Evolutionary conservation across 78 protist genomes (phyloP).

Genomic region (Protostelium mycophagum): DNA sequence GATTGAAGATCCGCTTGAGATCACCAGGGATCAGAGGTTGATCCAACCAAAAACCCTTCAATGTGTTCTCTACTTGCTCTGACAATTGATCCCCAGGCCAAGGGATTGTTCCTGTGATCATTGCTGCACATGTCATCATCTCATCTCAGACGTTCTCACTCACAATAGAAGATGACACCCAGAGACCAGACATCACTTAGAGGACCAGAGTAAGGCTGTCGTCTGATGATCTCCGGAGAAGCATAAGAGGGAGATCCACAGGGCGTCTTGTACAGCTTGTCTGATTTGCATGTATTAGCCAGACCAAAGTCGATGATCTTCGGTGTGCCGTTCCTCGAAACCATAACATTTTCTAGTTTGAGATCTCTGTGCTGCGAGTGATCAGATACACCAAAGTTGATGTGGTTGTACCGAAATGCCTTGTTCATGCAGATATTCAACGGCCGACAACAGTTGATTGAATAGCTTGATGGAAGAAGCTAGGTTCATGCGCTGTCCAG

Average conservation of each 20-base stretch:
- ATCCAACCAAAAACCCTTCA: background rate
- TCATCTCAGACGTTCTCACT: no score
- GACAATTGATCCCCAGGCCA: background rate
- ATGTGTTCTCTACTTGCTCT: background rate
- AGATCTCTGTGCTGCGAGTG: conserved; percentile 78
- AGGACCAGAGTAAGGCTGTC: conserved; percentile 76
- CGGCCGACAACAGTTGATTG: conserved; percentile 43
- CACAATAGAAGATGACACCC: conserved; percentile 88
- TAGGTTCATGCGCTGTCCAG: conserved; percentile 11
- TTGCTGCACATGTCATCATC: no score
- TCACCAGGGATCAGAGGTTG: no score
- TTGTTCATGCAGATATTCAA: conserved; percentile 53
- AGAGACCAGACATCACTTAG: conserved; percentile 86
- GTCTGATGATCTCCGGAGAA: conserved; percentile 75
- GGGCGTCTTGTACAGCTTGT: conserved; percentile 66
- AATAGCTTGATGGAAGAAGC: conserved; percentile 47
- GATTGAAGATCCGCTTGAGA: no score
- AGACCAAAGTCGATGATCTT: conserved; percentile 91
- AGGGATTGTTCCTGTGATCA: background rate
- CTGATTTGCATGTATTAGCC: conserved; percentile 61
- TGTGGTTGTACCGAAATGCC: no score
- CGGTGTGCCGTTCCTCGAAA: conserved; percentile 72
- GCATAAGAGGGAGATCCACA: conserved; percentile 89
- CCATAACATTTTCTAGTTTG: conserved; percentile 85
- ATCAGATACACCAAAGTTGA: no score